phyloP scores from a whole-genome alignment of 2,329 filamentous ascomycete species.

The Diaporthe ilicicola region DNA sequence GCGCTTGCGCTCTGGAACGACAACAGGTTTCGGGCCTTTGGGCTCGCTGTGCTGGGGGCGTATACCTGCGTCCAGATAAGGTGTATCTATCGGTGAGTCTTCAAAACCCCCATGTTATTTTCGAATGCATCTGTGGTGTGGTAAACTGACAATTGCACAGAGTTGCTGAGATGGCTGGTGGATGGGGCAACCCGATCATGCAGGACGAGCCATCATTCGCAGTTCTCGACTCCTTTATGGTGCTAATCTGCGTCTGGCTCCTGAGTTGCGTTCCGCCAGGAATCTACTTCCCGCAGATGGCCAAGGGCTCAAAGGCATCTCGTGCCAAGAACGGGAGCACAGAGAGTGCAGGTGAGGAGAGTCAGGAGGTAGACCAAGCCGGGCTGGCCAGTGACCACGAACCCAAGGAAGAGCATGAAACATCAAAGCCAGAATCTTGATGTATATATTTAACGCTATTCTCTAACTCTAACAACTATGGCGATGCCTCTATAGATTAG shows the following conservation, averaged over 20 bases:
- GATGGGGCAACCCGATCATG: conserved; percentile 72
- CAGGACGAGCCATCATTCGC: conserved; percentile 68
- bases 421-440: conserved; percentile 10
- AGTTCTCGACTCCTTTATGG: conserved; percentile 63
- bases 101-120: background rate
- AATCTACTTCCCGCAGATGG: conserved; percentile 64
- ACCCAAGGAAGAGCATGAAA: background rate
- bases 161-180: conserved; percentile 70
- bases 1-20: conserved; percentile 52
- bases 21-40: conserved; percentile 53
- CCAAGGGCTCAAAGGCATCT: conserved; percentile 34
- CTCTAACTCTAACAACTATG: background rate
- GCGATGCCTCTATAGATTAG: background rate
- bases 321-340: conserved; percentile 34
- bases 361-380: conserved; percentile 36
- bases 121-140: background rate
- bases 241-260: conserved; percentile 58
- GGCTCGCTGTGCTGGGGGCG: conserved; percentile 53
- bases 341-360: conserved; percentile 37
- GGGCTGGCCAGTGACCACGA: conserved; percentile 21
- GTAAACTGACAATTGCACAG: conserved; percentile 42
- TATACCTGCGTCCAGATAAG: conserved; percentile 57
- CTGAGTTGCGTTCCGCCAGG: conserved; percentile 64
- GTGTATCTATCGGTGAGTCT: conserved; percentile 62
- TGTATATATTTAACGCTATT: background rate